Percentiles rank a stretch among this genome's conserved stretches.
Conservation (phyloP, 176 grass and related monocot genomes). For the Musa schizocarpa region DNA sequence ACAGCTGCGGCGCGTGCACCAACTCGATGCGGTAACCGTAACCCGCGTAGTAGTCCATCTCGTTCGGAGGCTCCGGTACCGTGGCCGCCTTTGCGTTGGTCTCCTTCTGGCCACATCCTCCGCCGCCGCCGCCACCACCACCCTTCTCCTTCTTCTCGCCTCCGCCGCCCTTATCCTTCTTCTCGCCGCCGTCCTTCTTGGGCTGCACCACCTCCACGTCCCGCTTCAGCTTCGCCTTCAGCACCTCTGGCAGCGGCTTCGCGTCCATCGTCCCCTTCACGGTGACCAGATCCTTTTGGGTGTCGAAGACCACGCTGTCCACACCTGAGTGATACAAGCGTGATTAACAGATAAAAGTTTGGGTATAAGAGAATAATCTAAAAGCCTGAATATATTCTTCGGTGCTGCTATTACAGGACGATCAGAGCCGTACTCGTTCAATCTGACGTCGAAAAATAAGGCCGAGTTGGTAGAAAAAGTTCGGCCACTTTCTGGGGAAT, state of each 20-base stretch:
- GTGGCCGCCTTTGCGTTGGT: slow-evolving; percentile 12
- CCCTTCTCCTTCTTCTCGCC: slow-evolving; percentile 15
- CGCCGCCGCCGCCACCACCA: slow-evolving; percentile 2
- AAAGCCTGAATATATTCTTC: background rate
- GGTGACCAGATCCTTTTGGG: slow-evolving; percentile 50
- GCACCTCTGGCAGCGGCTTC: slow-evolving; percentile 40
- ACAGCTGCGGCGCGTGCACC: slow-evolving; percentile 34
- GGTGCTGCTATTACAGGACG: background rate
- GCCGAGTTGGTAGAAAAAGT: no score
- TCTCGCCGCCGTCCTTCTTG: slow-evolving; percentile 5
- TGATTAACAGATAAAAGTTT: background rate
- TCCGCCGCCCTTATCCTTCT: slow-evolving; percentile 12
- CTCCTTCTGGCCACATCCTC: slow-evolving; percentile 11
- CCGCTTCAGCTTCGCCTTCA: slow-evolving; percentile 37
- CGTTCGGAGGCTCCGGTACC: slow-evolving; percentile 19
- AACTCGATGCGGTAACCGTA: slow-evolving; percentile 40
- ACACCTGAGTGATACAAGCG: slow-evolving; percentile 33
- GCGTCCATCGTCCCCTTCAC: slow-evolving; percentile 66
- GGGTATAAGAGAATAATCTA: background rate
- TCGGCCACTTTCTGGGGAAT: background rate
- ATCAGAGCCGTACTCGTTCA: background rate
- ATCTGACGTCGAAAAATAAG: background rate
- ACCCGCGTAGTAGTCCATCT: slow-evolving; percentile 12
- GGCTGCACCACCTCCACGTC: slow-evolving; percentile 35
- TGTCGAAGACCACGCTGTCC: slow-evolving; percentile 45